Conservation (phyloP, 176 grass and related monocot genomes). For the Zea luxurians region DNA sequence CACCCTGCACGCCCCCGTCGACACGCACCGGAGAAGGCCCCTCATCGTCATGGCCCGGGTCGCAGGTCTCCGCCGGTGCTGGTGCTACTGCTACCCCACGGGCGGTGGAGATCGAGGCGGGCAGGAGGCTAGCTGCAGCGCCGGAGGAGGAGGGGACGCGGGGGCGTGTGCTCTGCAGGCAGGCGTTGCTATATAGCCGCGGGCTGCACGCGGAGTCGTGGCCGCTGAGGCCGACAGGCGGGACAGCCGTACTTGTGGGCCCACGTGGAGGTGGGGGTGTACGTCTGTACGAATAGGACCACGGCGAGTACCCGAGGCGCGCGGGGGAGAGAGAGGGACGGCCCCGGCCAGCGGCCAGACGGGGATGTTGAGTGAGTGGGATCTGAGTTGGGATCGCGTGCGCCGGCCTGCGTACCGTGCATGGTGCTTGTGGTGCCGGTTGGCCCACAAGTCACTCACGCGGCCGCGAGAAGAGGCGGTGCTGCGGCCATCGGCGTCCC, state of each 20-base stretch:
- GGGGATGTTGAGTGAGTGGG: not conserved
- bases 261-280: slow-evolving; percentile 27
- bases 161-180: not conserved
- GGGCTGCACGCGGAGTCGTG: not conserved
- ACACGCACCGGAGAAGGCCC: slow-evolving; percentile 48
- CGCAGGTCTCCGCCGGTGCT: not conserved
- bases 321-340: not conserved
- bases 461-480: not conserved
- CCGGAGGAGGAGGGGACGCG: not conserved
- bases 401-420: not conserved
- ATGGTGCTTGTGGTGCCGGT: not conserved
- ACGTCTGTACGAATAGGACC: slow-evolving; percentile 31
- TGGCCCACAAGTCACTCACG: not conserved
- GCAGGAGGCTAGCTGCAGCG: not conserved
- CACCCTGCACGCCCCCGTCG: slow-evolving; percentile 47
- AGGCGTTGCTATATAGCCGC: slow-evolving; percentile 39
- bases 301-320: slow-evolving; percentile 36
- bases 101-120: not conserved
- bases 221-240: not conserved
- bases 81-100: not conserved
- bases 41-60: slow-evolving; percentile 37
- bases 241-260: fast-evolving
- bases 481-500: not conserved
- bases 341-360: too few relatives aligned
- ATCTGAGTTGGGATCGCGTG: slow-evolving; percentile 10